A percentile compares a stretch with the other conserved stretches of the same genome.
Evolutionary conservation across 2,329 filamentous ascomycete species (phyloP).

Genomic region (Calonectria crousiana): DNA sequence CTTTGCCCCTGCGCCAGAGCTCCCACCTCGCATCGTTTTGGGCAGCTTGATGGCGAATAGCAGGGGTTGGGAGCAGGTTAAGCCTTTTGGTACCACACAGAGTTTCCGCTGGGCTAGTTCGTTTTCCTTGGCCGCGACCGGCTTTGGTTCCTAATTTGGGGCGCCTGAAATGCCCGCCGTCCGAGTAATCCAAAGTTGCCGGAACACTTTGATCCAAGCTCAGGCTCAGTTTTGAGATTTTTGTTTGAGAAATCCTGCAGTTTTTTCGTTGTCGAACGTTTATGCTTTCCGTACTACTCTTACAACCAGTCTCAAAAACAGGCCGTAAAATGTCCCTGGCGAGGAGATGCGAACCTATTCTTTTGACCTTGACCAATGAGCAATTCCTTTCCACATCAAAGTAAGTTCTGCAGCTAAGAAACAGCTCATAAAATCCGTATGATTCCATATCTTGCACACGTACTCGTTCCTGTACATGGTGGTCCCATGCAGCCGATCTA

Average conservation of each 20-base stretch:
- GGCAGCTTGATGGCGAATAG: background rate
- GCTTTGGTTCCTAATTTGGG: background rate
- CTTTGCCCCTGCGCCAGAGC: background rate
- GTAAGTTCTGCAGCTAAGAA: background rate
- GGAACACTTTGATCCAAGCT: background rate
- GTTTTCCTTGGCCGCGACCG: background rate
- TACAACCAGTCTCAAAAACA: background rate
- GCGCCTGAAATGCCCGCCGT: background rate
- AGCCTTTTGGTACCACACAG: background rate
- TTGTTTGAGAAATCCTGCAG: background rate
- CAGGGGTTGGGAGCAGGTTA: background rate
- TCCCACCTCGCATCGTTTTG: background rate
- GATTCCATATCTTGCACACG: background rate
- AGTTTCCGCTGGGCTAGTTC: background rate
- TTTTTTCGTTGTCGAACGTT: background rate
- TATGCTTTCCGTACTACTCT: background rate
- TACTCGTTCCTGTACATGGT: background rate
- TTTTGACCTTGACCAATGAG: background rate
- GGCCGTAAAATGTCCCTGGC: background rate
- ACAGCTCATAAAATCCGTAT: background rate
- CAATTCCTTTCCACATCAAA: background rate
- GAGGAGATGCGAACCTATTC: background rate
- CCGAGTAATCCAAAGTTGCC: background rate
- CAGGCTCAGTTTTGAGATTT: background rate
- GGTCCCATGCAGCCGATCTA: background rate